A percentile compares a stretch with the other conserved stretches of the same genome.
Conservation (phyloP, 257 asterid species). For the Capsicum chinense region DNA sequence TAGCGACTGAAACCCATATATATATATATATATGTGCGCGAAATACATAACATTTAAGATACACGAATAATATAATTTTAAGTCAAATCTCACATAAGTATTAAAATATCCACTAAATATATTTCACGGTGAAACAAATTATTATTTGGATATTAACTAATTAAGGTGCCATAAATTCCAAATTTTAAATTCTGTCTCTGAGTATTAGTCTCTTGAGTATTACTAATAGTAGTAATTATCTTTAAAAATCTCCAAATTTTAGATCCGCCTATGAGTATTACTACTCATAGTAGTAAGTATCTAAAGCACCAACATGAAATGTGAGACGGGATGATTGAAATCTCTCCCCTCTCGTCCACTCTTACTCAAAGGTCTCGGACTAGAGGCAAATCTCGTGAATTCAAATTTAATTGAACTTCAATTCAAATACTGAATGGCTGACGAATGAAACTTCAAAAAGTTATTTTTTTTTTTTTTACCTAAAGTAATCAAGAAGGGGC, state of each 20-base stretch:
- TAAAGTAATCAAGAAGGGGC: not conserved
- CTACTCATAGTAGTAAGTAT: not conserved
- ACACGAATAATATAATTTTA: too few relatives aligned
- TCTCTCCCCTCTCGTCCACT: not conserved
- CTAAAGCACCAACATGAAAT: too few relatives aligned
- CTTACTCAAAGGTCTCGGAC: too few relatives aligned
- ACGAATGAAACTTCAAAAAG: too few relatives aligned
- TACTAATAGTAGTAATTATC: not conserved
- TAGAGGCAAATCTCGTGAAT: too few relatives aligned
- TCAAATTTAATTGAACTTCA: too few relatives aligned
- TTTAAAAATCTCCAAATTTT: too few relatives aligned
- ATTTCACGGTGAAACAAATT: not conserved
- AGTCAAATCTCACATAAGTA: not conserved
- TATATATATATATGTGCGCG: too few relatives aligned
- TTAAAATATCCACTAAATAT: not conserved
- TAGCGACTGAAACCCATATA: too few relatives aligned
- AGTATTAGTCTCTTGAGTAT: not conserved
- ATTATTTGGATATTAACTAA: not conserved
- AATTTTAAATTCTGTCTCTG: not conserved
- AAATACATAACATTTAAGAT: too few relatives aligned
- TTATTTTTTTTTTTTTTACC: not conserved
- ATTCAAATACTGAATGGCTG: too few relatives aligned
- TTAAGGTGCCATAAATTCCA: not conserved
- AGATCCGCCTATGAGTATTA: too few relatives aligned
- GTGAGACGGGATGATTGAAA: not conserved